These are phyloP conservation scores for Verticillium albo-atrum DNA, from an alignment of 2,329 filamentous ascomycete genomes.

Conservation along the genomic window DNA sequence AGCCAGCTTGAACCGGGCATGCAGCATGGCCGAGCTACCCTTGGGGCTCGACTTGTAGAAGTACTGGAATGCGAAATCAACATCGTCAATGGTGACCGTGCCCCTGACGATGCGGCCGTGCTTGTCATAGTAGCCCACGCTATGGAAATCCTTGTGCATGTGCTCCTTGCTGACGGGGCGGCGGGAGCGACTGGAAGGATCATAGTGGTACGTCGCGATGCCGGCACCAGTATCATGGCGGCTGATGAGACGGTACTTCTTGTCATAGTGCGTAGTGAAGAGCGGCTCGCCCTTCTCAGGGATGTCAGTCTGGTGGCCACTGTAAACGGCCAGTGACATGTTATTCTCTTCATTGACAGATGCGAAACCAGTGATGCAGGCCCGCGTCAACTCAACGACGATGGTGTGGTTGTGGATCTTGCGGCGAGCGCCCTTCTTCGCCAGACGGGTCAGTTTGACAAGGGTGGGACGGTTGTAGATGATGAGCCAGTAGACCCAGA, in stretches of 20 bases:
- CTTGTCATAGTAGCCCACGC: constrained; percentile 26
- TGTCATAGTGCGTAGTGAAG: constrained; percentile 22
- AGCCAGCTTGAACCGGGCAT: constrained; percentile 21
- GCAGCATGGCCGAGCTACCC: constrained; percentile 24
- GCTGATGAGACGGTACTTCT: constrained; percentile 18
- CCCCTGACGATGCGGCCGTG: constrained; percentile 26
- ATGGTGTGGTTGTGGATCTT: constrained; percentile 21
- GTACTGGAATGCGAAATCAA: constrained; percentile 27
- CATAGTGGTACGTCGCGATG: constrained; percentile 21
- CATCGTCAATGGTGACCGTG: constrained; percentile 18
- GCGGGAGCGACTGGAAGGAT: constrained; percentile 10
- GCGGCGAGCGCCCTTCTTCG: constrained; percentile 23
- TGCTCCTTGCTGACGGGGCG: constrained; percentile 22
- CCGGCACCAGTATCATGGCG: constrained; percentile 15
- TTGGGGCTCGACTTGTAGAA: constrained; percentile 28
- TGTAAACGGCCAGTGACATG: constrained; percentile 23
- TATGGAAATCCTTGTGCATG: constrained; percentile 12
- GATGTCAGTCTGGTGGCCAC: constrained; percentile 16
- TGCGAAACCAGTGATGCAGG: constrained; percentile 25
- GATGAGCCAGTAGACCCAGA: constrained; percentile 24
- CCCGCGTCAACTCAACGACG: constrained; percentile 23
- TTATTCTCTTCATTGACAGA: constrained; percentile 15
- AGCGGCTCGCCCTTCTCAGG: constrained; percentile 15
- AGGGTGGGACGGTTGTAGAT: constrained; percentile 26
- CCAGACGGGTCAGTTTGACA: constrained; percentile 24